Evolutionary conservation across 257 asterid species (phyloP), one percentile per base, ranked within the genome.

Genomic region (Prunella vulgaris): DNA sequence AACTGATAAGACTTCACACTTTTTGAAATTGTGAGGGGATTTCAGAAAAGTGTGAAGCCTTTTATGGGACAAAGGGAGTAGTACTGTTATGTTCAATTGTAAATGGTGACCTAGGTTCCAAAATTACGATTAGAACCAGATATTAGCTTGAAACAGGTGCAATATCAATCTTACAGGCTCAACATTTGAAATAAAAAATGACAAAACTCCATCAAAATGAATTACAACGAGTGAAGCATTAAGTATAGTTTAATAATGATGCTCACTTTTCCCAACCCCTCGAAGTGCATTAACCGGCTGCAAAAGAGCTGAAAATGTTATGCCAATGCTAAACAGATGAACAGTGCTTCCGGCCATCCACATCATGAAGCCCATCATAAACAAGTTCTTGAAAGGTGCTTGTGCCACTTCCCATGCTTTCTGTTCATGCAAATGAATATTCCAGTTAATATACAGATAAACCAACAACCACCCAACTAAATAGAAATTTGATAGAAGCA

Each of bases 261-360:
- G 38, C 65, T 85, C 76, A 86, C 99, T 96, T 89, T 94, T 94
- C 64, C 96, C 96, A 66, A 89, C 95, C 37, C 88, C 91, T 66
- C 93, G 96, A 72, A 94, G 99, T 20, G 99, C 97, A 81, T 91
- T 94, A 62, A 94, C 58, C 18, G 99, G 97, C 83, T 94, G 99
- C 86, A 88, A 71, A 56, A 94, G 97, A 73, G 99, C 96, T 60
- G 97, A 94, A 79, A 94, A 83, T 60, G 99, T 94, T 61, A 94
- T 94, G 70, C 97, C 99, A 25, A 94, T 89, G 84, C 97, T 91
- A 74, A 94, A 94, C 14, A 94, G 84, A 77, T 94, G 99, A 59
- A 94, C 99, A 1, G 97, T 91, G 85, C 93, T 94, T 71, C 97
- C 99, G 72, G 97, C 95, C 99, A 89, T 94, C 97, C 97, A 91